Percentiles rank a stretch among this genome's conserved stretches.
Conservation (phyloP, 148 eudicot genomes). For the Rhododendron simsii region DNA sequence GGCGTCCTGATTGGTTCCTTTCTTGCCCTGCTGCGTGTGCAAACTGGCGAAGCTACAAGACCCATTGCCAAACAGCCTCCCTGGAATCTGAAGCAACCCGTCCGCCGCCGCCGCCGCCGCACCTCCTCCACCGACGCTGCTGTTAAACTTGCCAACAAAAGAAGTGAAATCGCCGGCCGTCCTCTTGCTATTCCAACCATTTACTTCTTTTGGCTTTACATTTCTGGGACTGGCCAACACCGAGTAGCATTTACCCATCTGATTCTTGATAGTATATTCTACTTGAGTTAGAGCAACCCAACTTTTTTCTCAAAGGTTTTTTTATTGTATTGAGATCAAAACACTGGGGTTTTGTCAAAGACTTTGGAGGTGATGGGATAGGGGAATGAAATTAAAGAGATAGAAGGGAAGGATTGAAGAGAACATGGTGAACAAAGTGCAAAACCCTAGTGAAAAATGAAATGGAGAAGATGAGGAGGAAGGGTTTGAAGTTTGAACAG, state of each 20-base stretch:
- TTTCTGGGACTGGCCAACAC: neutral
- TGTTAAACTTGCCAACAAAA: constrained; percentile 25
- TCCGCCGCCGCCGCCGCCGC: constrained; percentile 10
- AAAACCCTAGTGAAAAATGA: neutral
- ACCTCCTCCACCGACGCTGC: constrained; percentile 14
- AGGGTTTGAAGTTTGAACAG: neutral
- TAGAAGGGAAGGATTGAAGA: neutral
- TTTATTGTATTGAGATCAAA: neutral
- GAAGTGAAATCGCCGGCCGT: constrained; percentile 19
- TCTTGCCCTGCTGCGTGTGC: constrained; percentile 58
- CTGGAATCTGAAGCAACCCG: constrained; percentile 31
- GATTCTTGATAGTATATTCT: neutral
- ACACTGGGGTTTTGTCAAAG: neutral
- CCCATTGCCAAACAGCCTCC: constrained; percentile 41
- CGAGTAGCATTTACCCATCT: constrained; percentile 51
- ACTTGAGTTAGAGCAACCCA: neutral
- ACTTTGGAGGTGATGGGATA: neutral
- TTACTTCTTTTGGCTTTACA: constrained; percentile 2
- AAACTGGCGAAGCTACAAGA: constrained; percentile 33
- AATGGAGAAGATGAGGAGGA: neutral
- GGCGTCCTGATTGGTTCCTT: constrained; percentile 61
- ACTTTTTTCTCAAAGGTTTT: neutral
- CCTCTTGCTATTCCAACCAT: constrained; percentile 4
- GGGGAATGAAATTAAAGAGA: neutral
- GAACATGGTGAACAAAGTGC: neutral